Conservation (phyloP, 2,329 filamentous ascomycete genomes). For the Allantophomopsis cytisporea region DNA sequence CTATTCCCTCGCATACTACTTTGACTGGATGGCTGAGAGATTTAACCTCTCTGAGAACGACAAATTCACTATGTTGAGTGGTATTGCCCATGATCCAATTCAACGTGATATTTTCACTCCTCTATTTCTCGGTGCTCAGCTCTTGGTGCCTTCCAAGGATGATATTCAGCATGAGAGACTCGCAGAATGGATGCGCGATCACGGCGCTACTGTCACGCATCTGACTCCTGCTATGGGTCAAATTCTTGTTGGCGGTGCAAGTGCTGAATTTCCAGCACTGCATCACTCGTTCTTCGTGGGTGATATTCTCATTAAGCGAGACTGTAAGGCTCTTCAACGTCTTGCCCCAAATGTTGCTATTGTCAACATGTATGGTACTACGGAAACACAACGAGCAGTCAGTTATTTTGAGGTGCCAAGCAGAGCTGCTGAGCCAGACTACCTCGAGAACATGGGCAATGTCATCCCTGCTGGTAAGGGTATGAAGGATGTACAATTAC, state of each 20-base stretch:
- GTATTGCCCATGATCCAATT: constrained; percentile 67
- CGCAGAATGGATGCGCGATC: constrained; percentile 75
- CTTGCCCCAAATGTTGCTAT: constrained; percentile 65
- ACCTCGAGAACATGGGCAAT: constrained; percentile 53
- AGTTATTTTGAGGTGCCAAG: constrained; percentile 71
- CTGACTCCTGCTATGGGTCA: constrained; percentile 95
- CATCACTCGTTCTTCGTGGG: constrained; percentile 81
- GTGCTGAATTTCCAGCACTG: constrained; percentile 63
- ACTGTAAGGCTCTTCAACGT: constrained; percentile 63
- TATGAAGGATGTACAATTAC: constrained; percentile 79
- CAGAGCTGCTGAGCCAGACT: constrained; percentile 45
- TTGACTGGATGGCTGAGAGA: constrained; percentile 80
- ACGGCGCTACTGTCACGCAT: constrained; percentile 68
- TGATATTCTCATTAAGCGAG: constrained; percentile 73
- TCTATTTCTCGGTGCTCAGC: constrained; percentile 68
- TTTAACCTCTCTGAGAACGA: constrained; percentile 63
- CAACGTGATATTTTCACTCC: constrained; percentile 78
- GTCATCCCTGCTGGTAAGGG: constrained; percentile 73
- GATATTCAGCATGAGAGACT: constrained; percentile 78
- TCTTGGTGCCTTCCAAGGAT: constrained; percentile 68
- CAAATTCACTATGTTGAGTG: constrained; percentile 70
- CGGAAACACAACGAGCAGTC: constrained; percentile 70
- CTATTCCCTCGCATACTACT: constrained; percentile 76
- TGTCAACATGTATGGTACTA: constrained; percentile 81
- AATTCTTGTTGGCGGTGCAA: constrained; percentile 77